Evolutionary conservation across 1,139 yeast genomes (phyloP), one percentile per base, ranked within the genome.

Genomic region (Debaryomyces nepalensis): DNA sequence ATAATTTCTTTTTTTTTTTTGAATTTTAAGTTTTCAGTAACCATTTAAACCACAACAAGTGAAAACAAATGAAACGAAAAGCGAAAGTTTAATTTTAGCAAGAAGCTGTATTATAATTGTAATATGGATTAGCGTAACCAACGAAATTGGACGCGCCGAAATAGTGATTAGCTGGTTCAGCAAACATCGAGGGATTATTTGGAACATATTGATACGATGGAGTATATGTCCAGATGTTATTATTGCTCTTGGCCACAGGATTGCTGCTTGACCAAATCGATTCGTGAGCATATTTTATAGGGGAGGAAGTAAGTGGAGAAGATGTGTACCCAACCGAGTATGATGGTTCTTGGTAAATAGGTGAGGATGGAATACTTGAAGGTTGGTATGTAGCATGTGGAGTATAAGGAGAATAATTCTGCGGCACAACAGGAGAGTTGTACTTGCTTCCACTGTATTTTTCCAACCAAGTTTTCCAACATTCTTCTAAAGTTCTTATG

Each of bases 381-480:
- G 39, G 40, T 15, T 44, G 41, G 26, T 43, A 42, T 8, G 37
- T 31, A 18, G 20, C 8, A 11, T 31, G 32, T 29, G 38, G 31
- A 32, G 40, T 38, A 33, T 31, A 27, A 3, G 47, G 39, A 6
- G 37, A 37, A 29, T 27, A 32, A 15, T 37, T 26, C 16, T 32
- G 44, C 20, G 44, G 39, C 5, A 43, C 14, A 3, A 45, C 31
- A 26, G 45, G 34, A 9, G 39, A 12, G 32, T 30, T 23, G 34
- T 20, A 36, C 21, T 37, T 33, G 19, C 21, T 31, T 5, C 31
- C 26, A 18, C 39, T 22, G 45, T 68, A 68, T 52, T 70, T 71
- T 12, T 64, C 70, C 45, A 70, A 52, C 79, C 78, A 73, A 18
- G 77, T 69, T 27, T 57, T 60, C 77, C 78, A 73, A 52, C 77